Evolutionary conservation across 129 eudicot genomes (phyloP).

Genomic region (Scalesia atractyloides): DNA sequence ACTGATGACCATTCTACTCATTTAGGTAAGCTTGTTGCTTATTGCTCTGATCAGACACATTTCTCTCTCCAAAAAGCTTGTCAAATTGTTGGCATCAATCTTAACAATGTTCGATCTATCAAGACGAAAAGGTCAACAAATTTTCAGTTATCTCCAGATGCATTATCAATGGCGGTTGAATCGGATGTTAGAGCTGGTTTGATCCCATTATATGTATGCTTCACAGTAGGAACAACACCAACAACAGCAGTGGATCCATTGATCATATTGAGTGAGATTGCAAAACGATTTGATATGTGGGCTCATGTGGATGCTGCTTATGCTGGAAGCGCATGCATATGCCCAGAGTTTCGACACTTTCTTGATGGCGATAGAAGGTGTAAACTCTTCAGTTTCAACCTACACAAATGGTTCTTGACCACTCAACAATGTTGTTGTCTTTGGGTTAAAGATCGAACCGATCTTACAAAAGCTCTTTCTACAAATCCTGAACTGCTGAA

Average conservation of each 20-base stretch:
- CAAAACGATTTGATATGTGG: conserved; percentile 29
- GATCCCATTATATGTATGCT: conserved; percentile 34
- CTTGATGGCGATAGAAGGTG: conserved; percentile 37
- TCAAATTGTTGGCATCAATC: conserved; percentile 30
- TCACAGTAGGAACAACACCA: conserved; percentile 43
- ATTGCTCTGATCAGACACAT: no score
- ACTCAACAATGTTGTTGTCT: conserved; percentile 37
- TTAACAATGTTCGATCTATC: conserved; percentile 22
- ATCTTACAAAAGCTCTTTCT: conserved; percentile 19
- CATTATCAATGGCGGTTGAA: conserved; percentile 2
- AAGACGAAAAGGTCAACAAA: conserved; percentile 7
- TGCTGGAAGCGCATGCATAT: conserved; percentile 9
- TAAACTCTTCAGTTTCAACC: conserved; percentile 33
- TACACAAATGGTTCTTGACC: conserved; percentile 44
- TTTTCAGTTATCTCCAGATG: conserved; percentile 19
- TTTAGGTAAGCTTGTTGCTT: no score
- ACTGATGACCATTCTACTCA: no score
- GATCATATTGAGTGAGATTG: conserved; percentile 15
- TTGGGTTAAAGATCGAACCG: conserved; percentile 26
- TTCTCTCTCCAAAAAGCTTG: conserved; percentile 27
- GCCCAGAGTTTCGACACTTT: conserved; percentile 42
- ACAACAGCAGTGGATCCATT: conserved; percentile 39
- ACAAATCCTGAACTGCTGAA: conserved; percentile 29
- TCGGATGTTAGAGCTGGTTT: conserved; percentile 30
- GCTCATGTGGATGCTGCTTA: conserved; percentile 41